Evolutionary conservation across 441 rosid species (phyloP), one percentile per base, ranked within the genome.

Genomic region (Adansonia gregorii): DNA sequence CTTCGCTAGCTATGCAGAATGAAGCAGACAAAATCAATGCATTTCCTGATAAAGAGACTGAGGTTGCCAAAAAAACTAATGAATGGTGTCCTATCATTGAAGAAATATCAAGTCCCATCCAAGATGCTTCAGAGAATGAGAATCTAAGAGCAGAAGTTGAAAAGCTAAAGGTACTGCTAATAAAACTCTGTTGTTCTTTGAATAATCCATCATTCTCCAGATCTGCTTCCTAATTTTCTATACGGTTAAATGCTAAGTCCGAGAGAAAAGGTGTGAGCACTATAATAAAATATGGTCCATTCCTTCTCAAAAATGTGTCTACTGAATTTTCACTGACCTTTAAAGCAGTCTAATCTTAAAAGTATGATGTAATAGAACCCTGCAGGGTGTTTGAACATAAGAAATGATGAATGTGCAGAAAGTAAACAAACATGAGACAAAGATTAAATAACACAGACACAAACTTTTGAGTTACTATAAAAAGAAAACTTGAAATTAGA

Each of bases 141-240:
- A 66, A 84, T 54, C 90, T 89, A 82, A 70, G 78, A 55, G 85
- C 80, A 19, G 90, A 91, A 79, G 86, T 92, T 65, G 83, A 87
- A 76, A 85, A 77, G 79, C 76, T 91, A 77, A 91, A 91, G 97
- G 97, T 93, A 87, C 73, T 77, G 67, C 39, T 76, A 67, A 59
- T 75, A 68, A 70, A 22, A 72, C 59, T 68, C 52, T 65, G 55
- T 66, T 17, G 69, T 24, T 72, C 19, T 67, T 35, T 14, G 48
- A 58, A 17, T 17, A 8, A 68, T 65, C 56, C 22, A 22, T 78
- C 63, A 61, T 70, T 35, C 43, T 46, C 61, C 67, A 49, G 14
- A 19, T 22, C 8, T 48, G 20, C 24, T 39, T 17, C 65, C 75
- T 52, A n/a, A 31, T 60, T 51, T 22, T 15, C 9, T 2, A 7